Percentiles rank a stretch among this genome's conserved stretches.
phyloP scores from a whole-genome alignment of 2,329 filamentous ascomycete species.

The Microcera coccophila region DNA sequence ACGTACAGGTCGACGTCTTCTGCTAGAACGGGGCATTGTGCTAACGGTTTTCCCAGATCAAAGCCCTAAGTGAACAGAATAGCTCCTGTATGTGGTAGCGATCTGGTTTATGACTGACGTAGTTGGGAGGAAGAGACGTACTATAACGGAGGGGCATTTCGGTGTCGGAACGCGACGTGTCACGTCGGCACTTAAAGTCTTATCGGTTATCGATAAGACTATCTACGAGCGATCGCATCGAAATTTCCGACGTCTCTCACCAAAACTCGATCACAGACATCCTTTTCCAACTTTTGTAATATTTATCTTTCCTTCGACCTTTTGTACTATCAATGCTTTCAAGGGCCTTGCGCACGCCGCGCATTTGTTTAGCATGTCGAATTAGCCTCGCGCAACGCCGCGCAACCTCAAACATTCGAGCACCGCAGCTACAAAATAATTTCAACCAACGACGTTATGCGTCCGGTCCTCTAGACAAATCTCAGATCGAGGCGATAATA shows the following conservation, averaged over 20 bases:
- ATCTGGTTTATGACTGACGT: too few species aligned
- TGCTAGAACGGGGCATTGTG: constrained; percentile 31
- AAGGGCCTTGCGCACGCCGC: constrained; percentile 30
- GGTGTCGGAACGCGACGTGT: constrained; percentile 15
- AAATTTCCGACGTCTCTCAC: constrained; percentile 20
- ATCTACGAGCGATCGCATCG: constrained; percentile 3
- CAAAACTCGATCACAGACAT: not conserved
- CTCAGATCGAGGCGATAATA: constrained; percentile 26
- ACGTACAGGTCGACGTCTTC: constrained; percentile 33
- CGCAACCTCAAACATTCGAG: constrained; percentile 8
- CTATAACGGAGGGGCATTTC: constrained; percentile 7
- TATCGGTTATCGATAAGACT: constrained; percentile 27
- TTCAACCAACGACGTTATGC: constrained; percentile 19
- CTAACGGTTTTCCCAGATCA: not conserved
- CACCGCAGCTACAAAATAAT: constrained; percentile 8
- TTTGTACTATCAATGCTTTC: constrained; percentile 33
- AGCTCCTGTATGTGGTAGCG: too few species aligned
- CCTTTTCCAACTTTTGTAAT: constrained; percentile 8
- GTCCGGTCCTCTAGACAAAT: constrained; percentile 20
- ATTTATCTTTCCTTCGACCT: constrained; percentile 10
- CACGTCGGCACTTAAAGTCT: constrained; percentile 12
- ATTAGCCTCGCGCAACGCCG: constrained; percentile 26
- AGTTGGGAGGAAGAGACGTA: not conserved
- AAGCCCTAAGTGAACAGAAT: too few species aligned
- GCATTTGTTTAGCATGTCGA: constrained; percentile 34